Evolutionary conservation across 805 yeast genomes (phyloP).

Genomic region (Kluyveromyces starmeri): DNA sequence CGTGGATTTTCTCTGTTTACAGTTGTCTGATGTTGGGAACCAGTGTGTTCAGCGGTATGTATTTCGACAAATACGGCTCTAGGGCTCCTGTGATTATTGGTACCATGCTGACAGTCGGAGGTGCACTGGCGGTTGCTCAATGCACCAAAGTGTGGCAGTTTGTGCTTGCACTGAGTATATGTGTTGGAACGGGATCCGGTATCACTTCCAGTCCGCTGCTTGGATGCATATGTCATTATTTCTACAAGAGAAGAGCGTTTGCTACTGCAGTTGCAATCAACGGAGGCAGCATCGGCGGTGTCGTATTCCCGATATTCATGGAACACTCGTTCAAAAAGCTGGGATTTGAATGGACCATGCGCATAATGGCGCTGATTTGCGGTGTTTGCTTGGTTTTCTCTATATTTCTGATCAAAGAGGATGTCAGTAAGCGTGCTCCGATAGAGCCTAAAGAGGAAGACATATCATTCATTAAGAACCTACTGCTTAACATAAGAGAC

Average conservation of each 20-base stretch:
- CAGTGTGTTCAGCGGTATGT: conserved; percentile 34
- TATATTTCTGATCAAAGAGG: conserved; percentile 30
- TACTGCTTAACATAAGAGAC: conserved; percentile 13
- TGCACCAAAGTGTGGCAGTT: conserved; percentile 48
- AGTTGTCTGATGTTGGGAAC: conserved; percentile 23
- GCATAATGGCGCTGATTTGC: conserved; percentile 37
- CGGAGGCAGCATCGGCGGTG: conserved; percentile 64
- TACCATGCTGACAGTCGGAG: conserved; percentile 35
- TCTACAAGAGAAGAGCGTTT: conserved; percentile 43
- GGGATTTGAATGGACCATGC: conserved; percentile 57
- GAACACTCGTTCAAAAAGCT: conserved; percentile 35
- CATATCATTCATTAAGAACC: conserved; percentile 1
- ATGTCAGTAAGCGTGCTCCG: conserved; percentile 16
- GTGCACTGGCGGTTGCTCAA: conserved; percentile 44
- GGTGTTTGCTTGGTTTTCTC: conserved; percentile 19
- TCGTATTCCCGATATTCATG: conserved; percentile 48
- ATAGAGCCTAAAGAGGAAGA: background rate
- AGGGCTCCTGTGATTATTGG: conserved; percentile 38
- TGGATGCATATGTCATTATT: conserved; percentile 56
- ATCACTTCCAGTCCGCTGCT: conserved; percentile 46
- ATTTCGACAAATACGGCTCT: conserved; percentile 55
- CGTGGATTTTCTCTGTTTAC: conserved; percentile 54
- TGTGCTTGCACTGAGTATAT: conserved; percentile 43
- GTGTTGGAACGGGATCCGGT: conserved; percentile 46
- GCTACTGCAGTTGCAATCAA: conserved; percentile 56